These are phyloP conservation scores for Trichoderma sp. DNA, from an alignment of 2,329 filamentous ascomycete genomes.

Conservation along the genomic window DNA sequence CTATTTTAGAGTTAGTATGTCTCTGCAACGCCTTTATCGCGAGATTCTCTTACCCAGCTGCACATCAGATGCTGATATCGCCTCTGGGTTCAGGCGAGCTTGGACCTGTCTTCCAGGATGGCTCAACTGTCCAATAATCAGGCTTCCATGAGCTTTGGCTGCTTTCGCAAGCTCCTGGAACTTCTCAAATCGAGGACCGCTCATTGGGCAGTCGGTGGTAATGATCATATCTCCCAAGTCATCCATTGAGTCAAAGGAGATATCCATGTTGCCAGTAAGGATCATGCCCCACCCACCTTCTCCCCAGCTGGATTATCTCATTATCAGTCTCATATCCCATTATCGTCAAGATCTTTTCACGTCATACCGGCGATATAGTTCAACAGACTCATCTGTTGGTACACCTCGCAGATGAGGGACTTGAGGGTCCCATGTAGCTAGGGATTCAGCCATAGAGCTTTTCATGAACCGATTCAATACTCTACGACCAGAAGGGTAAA, in stretches of 20 bases:
- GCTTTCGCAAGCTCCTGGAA: constrained; percentile 60
- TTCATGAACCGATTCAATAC: neutral
- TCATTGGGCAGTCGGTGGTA: constrained; percentile 47
- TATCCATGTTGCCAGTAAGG: neutral
- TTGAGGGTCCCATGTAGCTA: constrained; percentile 64
- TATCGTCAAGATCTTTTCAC: neutral
- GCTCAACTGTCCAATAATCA: constrained; percentile 64
- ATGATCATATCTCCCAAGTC: neutral
- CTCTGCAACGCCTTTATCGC: neutral
- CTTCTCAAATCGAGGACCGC: constrained; percentile 62
- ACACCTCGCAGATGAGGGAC: constrained; percentile 31
- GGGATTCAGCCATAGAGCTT: constrained; percentile 60
- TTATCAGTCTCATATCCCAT: neutral
- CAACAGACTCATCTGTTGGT: neutral
- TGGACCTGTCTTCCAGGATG: constrained; percentile 55
- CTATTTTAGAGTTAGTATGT: neutral
- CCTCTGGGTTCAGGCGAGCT: constrained; percentile 41
- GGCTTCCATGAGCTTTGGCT: constrained; percentile 60
- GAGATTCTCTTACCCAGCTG: neutral
- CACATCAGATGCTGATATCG: neutral
- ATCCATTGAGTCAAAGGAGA: neutral
- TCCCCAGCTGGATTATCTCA: neutral
- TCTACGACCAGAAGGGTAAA: neutral
- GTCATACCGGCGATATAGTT: neutral
- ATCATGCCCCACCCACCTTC: constrained; percentile 45